These are phyloP conservation scores for Lichtheimia hyalospora DNA, from an alignment of 371 early-diverging fungal genomes.

Conservation along the genomic window DNA sequence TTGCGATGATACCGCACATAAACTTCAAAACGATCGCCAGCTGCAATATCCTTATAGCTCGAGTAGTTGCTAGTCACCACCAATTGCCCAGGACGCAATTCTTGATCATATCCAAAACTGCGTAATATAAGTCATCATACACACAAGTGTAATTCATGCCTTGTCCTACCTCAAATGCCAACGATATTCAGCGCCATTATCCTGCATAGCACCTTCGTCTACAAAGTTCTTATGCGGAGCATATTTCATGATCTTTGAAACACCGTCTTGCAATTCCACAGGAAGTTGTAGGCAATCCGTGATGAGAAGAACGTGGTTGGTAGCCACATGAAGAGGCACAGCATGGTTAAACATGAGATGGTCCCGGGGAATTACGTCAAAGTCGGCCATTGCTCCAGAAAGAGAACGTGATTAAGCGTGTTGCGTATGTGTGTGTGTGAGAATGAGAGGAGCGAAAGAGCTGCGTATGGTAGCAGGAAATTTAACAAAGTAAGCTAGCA, in stretches of 20 bases:
- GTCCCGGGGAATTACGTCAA: neutral
- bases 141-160: neutral
- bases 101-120: constrained; percentile 54
- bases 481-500: too few relatives aligned
- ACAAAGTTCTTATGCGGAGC: constrained; percentile 56
- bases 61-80: constrained; percentile 40
- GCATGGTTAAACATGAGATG: constrained; percentile 5
- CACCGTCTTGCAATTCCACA: constrained; percentile 59
- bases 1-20: constrained; percentile 60
- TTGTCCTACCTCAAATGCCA: constrained; percentile 59
- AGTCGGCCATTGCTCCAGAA: neutral
- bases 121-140: neutral
- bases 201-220: constrained; percentile 43
- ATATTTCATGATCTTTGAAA: constrained; percentile 55
- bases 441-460: too few relatives aligned
- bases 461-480: too few relatives aligned
- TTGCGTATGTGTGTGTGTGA: too few relatives aligned
- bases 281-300: constrained; percentile 54
- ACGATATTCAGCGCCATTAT: constrained; percentile 40
- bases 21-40: constrained; percentile 47
- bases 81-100: constrained; percentile 43
- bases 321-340: constrained; percentile 6
- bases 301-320: constrained; percentile 34
- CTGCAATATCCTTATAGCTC: constrained; percentile 26
- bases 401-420: too few relatives aligned